Evolutionary conservation across 1,139 yeast species (phyloP), one percentile per base, ranked within the genome.

Genomic region (Geotrichum citri-aurantii): DNA sequence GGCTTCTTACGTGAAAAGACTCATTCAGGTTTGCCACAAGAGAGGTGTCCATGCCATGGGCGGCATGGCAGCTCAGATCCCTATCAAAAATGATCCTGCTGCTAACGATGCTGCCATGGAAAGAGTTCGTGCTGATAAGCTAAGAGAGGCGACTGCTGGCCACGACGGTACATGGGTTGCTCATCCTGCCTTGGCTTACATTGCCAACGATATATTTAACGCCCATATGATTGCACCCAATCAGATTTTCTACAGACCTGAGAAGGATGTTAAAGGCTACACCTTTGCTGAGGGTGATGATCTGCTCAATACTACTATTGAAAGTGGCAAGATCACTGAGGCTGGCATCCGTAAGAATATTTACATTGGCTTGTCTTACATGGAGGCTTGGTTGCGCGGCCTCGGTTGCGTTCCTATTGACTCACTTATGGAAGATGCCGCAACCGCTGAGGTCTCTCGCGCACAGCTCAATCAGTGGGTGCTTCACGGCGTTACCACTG

Each of bases 91-190:
- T 62, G 89, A 85, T 68, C 77, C 79, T 55, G 79, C 75, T 61
- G 83, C 85, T 66, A 85, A 85, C 75, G 76, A 75, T 66, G 77
- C 76, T 58, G 90, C 88, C 50, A 81, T 85, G 82, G 84, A 80
- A 65, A 83, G 83, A 65, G 90, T 85, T 58, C 79, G 81, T 65
- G 81, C 80, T 68, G 91, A 85, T 73, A 85, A 85, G 75, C 77
- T 83, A 67, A 79, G 92, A 65, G 93, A 86, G 74, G 92, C 82
- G 52, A 69, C 73, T 56, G 84, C 85, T 54, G 90, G 90, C 58
- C 87, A 87, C 73, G 90, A 85, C 73, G 87, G 90, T 57, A 84
- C 89, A 68, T 85, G 90, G 90, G 86, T 85, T 67, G 90, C 90
- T 54, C 90, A 85, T 73, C 90, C 90, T 24, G 88, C 86, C 29